phyloP scores from a whole-genome alignment of 2,329 filamentous ascomycete genomes.

The Hymenoscyphus occultus region DNA sequence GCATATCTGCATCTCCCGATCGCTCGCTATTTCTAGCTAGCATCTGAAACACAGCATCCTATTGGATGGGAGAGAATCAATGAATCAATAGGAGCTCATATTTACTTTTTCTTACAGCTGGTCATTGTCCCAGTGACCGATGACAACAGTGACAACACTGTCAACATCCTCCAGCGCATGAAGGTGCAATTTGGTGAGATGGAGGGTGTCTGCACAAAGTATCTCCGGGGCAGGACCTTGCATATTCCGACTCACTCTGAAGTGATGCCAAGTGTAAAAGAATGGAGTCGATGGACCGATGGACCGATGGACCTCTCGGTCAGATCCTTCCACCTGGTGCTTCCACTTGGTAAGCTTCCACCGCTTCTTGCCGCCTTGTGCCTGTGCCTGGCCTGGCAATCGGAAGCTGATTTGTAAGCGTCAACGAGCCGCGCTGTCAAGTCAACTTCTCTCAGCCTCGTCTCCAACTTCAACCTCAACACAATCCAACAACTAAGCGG shows the following conservation, averaged over 20 bases:
- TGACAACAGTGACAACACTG: neutral
- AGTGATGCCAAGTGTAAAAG: neutral
- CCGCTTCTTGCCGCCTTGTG: neutral
- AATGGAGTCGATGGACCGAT: neutral
- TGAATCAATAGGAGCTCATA: neutral
- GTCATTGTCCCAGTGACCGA: neutral
- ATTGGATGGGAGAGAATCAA: neutral
- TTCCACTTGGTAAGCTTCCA: neutral
- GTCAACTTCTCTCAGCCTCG: constrained; percentile 11
- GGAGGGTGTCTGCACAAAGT: neutral
- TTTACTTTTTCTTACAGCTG: neutral
- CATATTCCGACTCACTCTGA: neutral
- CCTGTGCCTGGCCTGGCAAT: neutral
- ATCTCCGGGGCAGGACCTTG: constrained; percentile 5
- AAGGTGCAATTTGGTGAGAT: constrained; percentile 1
- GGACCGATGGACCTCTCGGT: neutral
- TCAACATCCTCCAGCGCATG: neutral
- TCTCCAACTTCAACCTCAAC: neutral
- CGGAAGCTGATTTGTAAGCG: neutral
- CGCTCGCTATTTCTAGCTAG: neutral
- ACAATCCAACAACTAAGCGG: neutral
- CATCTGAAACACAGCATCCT: neutral
- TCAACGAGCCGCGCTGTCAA: neutral
- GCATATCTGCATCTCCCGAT: neutral
- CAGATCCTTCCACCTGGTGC: neutral